Base-by-base conservation (phyloP, 2,329 filamentous ascomycete species). In the Aspergillus puulaauensis region DNA sequence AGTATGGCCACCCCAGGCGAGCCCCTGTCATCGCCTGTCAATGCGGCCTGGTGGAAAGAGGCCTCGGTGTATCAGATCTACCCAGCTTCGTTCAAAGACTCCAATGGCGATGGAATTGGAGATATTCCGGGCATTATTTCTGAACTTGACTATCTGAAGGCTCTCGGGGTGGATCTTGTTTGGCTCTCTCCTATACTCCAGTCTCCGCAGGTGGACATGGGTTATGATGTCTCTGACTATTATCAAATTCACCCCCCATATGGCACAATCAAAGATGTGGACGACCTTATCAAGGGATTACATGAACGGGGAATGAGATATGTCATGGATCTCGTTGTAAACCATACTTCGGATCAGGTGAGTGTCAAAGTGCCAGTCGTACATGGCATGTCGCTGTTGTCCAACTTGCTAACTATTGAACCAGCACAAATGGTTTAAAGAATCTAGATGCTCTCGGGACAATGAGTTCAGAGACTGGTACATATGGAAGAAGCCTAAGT, bases 301-400 rank as follows among this genome's bases (percentile, higher is more conserved):
- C 86, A 89, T 58, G 70, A 79, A 15, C 80, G 86, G 4, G 85
- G 82, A 3, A 89, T 92, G 82, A 84, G 83, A 60, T 73, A 91
- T 19, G 85, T 93, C 56, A 80, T 91, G 52, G 89, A 93, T 67
- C 78, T 93, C 1, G 90, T 93, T 1, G 82, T 92, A 60, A 93
- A 92, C 65, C 90, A 93, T 69, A 91, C 88, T 0, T 89, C 85
- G 1, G 83, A 88, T 62, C 80, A 24, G 23, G 23, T 24, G 23
- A 24, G 23, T 24, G 19, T 19, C 19, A 19, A 19, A 19, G 19
- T 19, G 19, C 19, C 19, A 19, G 19, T 19, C 19, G 19, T 19
- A 19, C 19, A 19, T 19, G 19, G 19, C 19, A 19, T 19, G 17
- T 19, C 17, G 17, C 17, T 19, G 17, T 19, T 19, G 17, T 19